phyloP scores from a whole-genome alignment of 164 flowering plant species.

The Aristolochia fimbriata region DNA sequence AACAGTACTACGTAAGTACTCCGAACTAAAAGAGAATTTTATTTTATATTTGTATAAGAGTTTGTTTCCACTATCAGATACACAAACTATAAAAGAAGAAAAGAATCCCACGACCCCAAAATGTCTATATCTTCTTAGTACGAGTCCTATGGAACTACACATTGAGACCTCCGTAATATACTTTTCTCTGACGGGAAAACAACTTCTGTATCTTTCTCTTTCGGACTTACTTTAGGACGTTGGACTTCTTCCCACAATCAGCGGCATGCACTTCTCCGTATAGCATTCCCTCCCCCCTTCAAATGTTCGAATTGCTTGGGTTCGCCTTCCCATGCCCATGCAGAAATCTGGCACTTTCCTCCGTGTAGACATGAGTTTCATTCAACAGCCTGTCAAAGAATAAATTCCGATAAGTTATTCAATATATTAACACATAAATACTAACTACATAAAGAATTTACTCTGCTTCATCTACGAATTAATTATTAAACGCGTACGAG shows the following conservation, averaged over 20 bases:
- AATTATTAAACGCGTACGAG: constrained; percentile 33
- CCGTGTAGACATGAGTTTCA: constrained; percentile 78
- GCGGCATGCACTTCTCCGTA: neutral
- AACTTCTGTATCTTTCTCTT: no score
- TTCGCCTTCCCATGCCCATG: constrained; percentile 65
- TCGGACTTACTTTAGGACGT: neutral
- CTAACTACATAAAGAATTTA: no score
- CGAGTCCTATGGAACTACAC: neutral
- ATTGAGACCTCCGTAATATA: neutral
- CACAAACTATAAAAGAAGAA: constrained; percentile 5
- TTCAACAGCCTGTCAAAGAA: constrained; percentile 46
- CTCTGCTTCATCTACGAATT: neutral
- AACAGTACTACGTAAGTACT: no score
- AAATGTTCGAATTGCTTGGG: neutral
- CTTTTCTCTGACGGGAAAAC: neutral
- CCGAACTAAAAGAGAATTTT: no score
- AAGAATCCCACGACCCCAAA: constrained; percentile 7
- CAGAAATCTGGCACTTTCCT: constrained; percentile 71
- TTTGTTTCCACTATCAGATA: no score
- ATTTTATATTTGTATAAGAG: no score
- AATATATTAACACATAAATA: no score
- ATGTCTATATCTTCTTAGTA: neutral
- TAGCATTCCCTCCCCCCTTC: no score
- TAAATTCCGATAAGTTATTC: no score
- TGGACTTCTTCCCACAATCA: constrained; percentile 1